Evolutionary conservation across 2,329 filamentous ascomycete species (phyloP).

Genomic region (Dothideomycetes sp.): DNA sequence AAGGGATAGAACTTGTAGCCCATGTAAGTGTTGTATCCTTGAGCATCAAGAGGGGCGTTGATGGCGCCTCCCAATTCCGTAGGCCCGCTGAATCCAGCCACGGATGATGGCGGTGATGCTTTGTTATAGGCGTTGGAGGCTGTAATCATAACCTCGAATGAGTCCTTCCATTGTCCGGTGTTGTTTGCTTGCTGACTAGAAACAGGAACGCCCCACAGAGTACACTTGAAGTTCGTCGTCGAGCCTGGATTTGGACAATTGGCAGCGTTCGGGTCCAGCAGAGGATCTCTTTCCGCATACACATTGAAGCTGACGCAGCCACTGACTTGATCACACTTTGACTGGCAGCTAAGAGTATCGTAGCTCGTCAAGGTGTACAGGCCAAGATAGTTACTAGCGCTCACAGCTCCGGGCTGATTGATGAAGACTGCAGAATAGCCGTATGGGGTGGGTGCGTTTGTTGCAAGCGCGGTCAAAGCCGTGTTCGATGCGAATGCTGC

Average conservation of each 20-base stretch:
- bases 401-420: constrained; percentile 10
- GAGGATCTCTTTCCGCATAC: constrained; percentile 10
- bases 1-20: constrained; percentile 16
- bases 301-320: constrained; percentile 9
- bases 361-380: constrained; percentile 6
- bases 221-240: constrained; percentile 12
- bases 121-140: constrained; percentile 19
- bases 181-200: constrained; percentile 9
- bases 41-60: constrained; percentile 15
- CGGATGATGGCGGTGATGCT: constrained; percentile 10
- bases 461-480: constrained; percentile 14
- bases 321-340: constrained; percentile 3
- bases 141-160: constrained; percentile 20
- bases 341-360: constrained; percentile 3
- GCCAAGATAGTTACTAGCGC: constrained; percentile 16
- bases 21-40: constrained; percentile 17
- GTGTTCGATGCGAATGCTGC: constrained; percentile 15
- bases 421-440: constrained; percentile 17
- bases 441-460: constrained; percentile 13
- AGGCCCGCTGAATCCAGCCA: constrained; percentile 11
- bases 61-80: constrained; percentile 14
- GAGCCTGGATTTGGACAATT: constrained; percentile 13
- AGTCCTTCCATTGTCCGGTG: constrained; percentile 11
- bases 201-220: constrained; percentile 10
- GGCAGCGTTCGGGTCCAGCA: constrained; percentile 3